Percentiles rank a stretch among this genome's conserved stretches.
phyloP scores from a whole-genome alignment of 2,329 filamentous ascomycete genomes.

The Aspergillus phoenicis region DNA sequence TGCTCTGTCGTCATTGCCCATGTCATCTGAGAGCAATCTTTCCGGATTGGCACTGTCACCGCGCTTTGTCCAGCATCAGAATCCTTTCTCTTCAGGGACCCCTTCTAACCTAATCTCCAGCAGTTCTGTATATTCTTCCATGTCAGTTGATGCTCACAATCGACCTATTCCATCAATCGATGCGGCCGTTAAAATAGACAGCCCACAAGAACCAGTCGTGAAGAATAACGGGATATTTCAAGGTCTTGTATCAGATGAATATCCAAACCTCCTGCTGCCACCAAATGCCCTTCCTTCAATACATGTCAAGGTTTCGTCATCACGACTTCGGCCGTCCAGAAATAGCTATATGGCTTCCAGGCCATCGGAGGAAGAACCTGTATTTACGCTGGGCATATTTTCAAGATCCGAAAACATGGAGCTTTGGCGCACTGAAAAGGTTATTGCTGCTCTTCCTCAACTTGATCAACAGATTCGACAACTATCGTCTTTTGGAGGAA shows the following conservation, averaged over 20 bases:
- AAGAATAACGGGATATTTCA: conserved; percentile 63
- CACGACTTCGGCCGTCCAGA: conserved; percentile 88
- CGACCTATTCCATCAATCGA: conserved; percentile 41
- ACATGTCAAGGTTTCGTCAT: conserved; percentile 84
- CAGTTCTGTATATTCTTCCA: conserved; percentile 45
- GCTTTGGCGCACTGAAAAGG: conserved; percentile 94
- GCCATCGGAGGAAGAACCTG: conserved; percentile 84
- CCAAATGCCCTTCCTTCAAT: conserved; percentile 88
- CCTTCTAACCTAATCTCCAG: conserved; percentile 37
- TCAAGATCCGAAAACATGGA: conserved; percentile 67
- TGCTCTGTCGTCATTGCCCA: conserved; percentile 64
- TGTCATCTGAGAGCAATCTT: conserved; percentile 63
- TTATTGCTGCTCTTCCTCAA: conserved; percentile 75
- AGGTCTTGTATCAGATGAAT: conserved; percentile 81
- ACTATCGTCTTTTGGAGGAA: conserved; percentile 70
- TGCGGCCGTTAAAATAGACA: conserved; percentile 38
- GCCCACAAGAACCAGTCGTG: conserved; percentile 30
- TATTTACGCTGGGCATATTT: conserved; percentile 87
- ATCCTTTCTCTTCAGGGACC: conserved; percentile 60
- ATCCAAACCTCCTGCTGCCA: conserved; percentile 79
- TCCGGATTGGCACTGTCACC: conserved; percentile 66
- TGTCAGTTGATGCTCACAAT: conserved; percentile 18
- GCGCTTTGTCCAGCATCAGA: conserved; percentile 71
- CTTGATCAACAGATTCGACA: conserved; percentile 81
- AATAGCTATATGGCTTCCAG: conserved; percentile 80